Percentiles rank a stretch among this genome's conserved stretches.
Conservation (phyloP, 148 eudicot genomes). For the Rhododendron kiyosumense region DNA sequence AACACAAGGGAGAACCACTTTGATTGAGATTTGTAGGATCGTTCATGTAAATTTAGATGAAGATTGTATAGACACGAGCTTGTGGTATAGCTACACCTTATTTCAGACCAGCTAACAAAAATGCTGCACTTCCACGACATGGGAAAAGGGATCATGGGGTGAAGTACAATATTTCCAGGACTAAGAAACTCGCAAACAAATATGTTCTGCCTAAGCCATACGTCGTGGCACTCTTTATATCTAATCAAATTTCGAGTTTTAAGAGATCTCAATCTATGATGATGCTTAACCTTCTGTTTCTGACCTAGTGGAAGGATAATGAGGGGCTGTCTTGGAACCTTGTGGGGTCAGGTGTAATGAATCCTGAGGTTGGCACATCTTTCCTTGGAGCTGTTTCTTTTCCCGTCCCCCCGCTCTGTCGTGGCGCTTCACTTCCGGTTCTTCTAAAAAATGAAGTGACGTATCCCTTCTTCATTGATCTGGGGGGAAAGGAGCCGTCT, state of each 20-base stretch:
- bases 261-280: neutral
- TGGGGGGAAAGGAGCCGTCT: neutral
- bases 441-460: neutral
- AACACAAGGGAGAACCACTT: neutral
- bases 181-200: neutral
- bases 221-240: neutral
- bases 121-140: neutral
- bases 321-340: too few species aligned
- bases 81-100: neutral
- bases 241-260: neutral
- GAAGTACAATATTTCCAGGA: neutral
- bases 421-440: neutral
- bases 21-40: neutral
- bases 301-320: too few species aligned
- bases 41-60: neutral
- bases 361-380: too few species aligned
- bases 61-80: neutral
- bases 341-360: too few species aligned
- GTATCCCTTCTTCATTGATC: neutral
- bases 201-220: neutral
- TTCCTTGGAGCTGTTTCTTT: neutral
- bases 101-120: neutral
- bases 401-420: neutral
- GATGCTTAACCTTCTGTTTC: too few species aligned
- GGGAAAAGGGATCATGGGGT: neutral